These are phyloP conservation scores for Yarrowia sp. DNA, from an alignment of 805 yeast genomes.

Conservation along the genomic window DNA sequence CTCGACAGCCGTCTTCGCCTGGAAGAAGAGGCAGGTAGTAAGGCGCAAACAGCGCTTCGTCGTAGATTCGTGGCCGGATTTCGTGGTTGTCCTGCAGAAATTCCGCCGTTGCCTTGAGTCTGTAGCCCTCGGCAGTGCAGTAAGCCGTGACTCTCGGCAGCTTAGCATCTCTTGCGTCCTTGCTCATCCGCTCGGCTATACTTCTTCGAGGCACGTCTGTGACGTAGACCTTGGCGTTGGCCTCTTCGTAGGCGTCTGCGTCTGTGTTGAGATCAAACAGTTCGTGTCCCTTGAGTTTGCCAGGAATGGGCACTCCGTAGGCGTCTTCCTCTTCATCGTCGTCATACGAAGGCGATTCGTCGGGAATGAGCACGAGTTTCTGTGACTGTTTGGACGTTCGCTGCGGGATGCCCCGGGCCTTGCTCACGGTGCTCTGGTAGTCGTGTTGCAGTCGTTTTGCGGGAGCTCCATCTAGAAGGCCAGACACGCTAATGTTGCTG, in stretches of 20 bases:
- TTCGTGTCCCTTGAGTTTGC: slow-evolving; percentile 30
- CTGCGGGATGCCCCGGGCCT: slow-evolving; percentile 45
- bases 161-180: slow-evolving; percentile 64
- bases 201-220: slow-evolving; percentile 39
- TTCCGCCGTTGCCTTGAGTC: slow-evolving; percentile 65
- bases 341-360: slow-evolving; percentile 43
- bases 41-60: slow-evolving; percentile 92
- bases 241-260: slow-evolving; percentile 42
- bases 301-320: slow-evolving; percentile 40
- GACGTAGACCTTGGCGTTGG: slow-evolving; percentile 59
- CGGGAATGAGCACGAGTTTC: slow-evolving; percentile 82
- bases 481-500: slow-evolving; percentile 81
- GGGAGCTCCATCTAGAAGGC: slow-evolving; percentile 55
- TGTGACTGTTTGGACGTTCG: slow-evolving; percentile 88
- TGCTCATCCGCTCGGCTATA: slow-evolving; percentile 51
- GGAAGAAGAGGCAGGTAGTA: slow-evolving; percentile 86
- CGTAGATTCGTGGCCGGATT: slow-evolving; percentile 85
- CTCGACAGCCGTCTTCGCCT: slow-evolving; percentile 60
- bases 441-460: slow-evolving; percentile 34
- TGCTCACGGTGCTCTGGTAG: slow-evolving; percentile 28
- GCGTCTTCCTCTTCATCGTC: slow-evolving; percentile 44
- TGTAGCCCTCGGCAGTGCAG: slow-evolving; percentile 82
- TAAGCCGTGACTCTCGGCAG: slow-evolving; percentile 91
- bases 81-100: slow-evolving; percentile 76
- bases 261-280: slow-evolving; percentile 36